Evolutionary conservation across 805 yeast genomes (phyloP), one percentile per base, ranked within the genome.

Genomic region (Candida piceae): DNA sequence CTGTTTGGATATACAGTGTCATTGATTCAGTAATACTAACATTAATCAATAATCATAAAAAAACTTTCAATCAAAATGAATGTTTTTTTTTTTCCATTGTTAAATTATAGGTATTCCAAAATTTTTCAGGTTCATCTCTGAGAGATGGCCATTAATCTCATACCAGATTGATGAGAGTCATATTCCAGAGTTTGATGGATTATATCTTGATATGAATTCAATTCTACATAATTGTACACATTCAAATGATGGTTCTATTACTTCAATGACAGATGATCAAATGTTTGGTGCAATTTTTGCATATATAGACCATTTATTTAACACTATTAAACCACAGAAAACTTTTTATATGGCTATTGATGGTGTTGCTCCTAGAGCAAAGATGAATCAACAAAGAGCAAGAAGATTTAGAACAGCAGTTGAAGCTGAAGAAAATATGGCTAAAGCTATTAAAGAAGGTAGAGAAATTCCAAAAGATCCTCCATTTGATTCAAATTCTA

Each of bases 361-460:
- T 65, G 98, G 98, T 58, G 97, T 90, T 35, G 98, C 98, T 0
- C 98, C 98, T 29, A 71, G 98, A 58, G 98, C 98, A 9, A 90
- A 90, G 57, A 89, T 90, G 96, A 90, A 90, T 58, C 97, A 90
- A 63, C 98, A 90, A 63, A 77, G 98, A 64, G 79, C 96, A 0
- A 80, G 98, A 70, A 78, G 98, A 65, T 90, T 90, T 62, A 72
- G 96, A 62, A 80, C 96, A 21, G 97, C 96, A 1, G 72, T 79
- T 51, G 97, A 90, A 55, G 96, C 96, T 2, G 95, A 90, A 57
- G 78, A 77, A 47, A 80, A 79, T 35, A 56, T 84, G 55, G 70
- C 72, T 40, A 82, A 84, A 57, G 96, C 96, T 5, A 66, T 81
- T 29, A 73, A 71, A 22, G 69, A 74, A 16, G 96, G 96, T 2